These are phyloP conservation scores for Candida dubliniensis DNA, from an alignment of 1,139 yeast species.

Conservation along the genomic window DNA sequence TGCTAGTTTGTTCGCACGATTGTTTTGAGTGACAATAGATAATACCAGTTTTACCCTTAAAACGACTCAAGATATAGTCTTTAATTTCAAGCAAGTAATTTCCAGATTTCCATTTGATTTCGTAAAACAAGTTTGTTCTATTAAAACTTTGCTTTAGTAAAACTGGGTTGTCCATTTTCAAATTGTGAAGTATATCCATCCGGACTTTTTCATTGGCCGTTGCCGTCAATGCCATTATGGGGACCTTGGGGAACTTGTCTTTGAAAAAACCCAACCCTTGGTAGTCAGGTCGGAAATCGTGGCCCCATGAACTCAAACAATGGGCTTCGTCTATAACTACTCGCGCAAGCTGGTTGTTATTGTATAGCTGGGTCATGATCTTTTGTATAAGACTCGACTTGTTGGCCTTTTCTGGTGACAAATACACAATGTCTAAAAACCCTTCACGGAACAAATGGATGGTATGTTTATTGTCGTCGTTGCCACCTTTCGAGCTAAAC, in stretches of 20 bases:
- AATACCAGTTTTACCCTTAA: conserved; percentile 72
- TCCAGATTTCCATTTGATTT: conserved; percentile 64
- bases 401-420: conserved; percentile 95
- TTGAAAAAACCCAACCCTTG: conserved; percentile 77
- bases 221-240: conserved; percentile 95
- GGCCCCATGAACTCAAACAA: conserved; percentile 99
- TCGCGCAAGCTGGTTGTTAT: conserved; percentile 64
- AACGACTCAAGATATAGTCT: conserved; percentile 52
- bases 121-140: conserved; percentile 80
- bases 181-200: conserved; percentile 77
- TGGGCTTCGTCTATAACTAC: conserved; percentile 98
- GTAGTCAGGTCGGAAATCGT: conserved; percentile 96
- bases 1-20: conserved; percentile 81
- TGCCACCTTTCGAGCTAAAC: conserved; percentile 76
- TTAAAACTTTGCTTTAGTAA: conserved; percentile 80
- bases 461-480: conserved; percentile 64
- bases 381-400: conserved; percentile 69
- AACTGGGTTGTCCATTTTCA: conserved; percentile 56
- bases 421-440: conserved; percentile 70
- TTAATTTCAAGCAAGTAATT: conserved; percentile 62
- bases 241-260: conserved; percentile 70
- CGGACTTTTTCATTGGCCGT: conserved; percentile 94
- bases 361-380: conserved; percentile 59
- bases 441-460: conserved; percentile 66
- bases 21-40: conserved; percentile 91